Percentiles rank a stretch among this genome's conserved stretches.
Conservation (phyloP, 495 filamentous ascomycete species). For the Xylaria bambusicola region DNA sequence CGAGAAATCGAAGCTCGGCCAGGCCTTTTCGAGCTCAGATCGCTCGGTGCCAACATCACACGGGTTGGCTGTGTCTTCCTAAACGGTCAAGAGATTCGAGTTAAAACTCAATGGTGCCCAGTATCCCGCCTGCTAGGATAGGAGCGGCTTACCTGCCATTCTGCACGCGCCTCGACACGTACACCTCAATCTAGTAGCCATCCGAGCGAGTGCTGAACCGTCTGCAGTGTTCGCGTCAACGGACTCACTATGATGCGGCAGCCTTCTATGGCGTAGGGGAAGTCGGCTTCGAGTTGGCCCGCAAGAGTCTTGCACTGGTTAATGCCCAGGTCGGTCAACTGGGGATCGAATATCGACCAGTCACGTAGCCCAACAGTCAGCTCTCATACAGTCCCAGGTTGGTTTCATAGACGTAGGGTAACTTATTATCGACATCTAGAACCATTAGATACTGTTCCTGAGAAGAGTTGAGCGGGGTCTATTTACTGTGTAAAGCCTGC, state of each 20-base stretch:
- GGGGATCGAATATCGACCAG: conserved; percentile 30
- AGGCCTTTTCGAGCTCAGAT: conserved; percentile 37
- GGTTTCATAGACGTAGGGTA: conserved; percentile 6
- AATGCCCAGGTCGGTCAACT: conserved; percentile 28
- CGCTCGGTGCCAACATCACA: conserved; percentile 51
- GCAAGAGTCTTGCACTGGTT: conserved; percentile 28
- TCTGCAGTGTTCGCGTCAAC: conserved; percentile 53
- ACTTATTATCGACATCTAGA: conserved; percentile 32
- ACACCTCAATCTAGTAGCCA: conserved; percentile 48
- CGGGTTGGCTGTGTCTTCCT: conserved; percentile 55
- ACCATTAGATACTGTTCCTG: conserved; percentile 14
- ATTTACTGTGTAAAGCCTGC: conserved; percentile 50
- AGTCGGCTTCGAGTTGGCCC: conserved; percentile 23
- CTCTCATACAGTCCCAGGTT: background rate
- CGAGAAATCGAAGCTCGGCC: conserved; percentile 49
- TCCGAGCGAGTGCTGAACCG: conserved; percentile 42
- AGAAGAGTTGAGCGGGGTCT: background rate
- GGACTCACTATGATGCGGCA: conserved; percentile 53
- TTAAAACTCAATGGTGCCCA: too few species aligned
- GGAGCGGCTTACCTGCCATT: conserved; percentile 45
- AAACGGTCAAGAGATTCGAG: background rate
- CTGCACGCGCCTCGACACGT: conserved; percentile 45
- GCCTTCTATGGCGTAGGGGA: conserved; percentile 39
- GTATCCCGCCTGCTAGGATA: too few species aligned
- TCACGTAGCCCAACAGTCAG: conserved; percentile 33